Percentiles rank a stretch among this genome's conserved stretches.
phyloP scores from a whole-genome alignment of 176 grass and related monocot species.

The Eragrostis nindensis region DNA sequence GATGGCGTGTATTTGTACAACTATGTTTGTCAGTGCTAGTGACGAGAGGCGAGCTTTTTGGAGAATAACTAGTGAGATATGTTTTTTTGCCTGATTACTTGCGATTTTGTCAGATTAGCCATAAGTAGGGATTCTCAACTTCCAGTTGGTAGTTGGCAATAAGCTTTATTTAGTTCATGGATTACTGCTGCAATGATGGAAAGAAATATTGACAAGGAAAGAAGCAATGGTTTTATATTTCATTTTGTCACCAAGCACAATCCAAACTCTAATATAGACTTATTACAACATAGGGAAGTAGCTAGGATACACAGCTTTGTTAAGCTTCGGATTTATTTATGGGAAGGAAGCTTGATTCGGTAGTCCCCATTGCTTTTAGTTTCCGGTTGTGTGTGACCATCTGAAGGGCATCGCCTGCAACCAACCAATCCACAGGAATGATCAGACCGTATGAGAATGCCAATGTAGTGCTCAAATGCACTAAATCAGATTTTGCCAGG shows the following conservation, averaged over 20 bases:
- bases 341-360: not conserved
- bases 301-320: not conserved
- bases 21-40: not conserved
- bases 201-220: not conserved
- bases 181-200: not conserved
- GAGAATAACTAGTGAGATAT: conserved; percentile 3
- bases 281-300: conserved; percentile 22
- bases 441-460: not conserved
- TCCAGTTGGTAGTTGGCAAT: not conserved
- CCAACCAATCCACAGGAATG: not conserved
- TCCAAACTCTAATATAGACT: not conserved
- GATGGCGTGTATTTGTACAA: not conserved
- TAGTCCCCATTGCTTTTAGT: not conserved
- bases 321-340: conserved; percentile 25
- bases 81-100: not conserved
- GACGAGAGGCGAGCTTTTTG: not conserved
- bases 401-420: conserved; percentile 37
- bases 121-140: not conserved
- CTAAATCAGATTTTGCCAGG: not conserved
- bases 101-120: not conserved
- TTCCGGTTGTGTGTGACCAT: not conserved
- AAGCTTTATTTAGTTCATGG: not conserved
- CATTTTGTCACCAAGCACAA: not conserved
- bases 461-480: not conserved
- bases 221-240: not conserved